Conservation (phyloP, 2,329 filamentous ascomycete species). For the Aspergillus sp. region DNA sequence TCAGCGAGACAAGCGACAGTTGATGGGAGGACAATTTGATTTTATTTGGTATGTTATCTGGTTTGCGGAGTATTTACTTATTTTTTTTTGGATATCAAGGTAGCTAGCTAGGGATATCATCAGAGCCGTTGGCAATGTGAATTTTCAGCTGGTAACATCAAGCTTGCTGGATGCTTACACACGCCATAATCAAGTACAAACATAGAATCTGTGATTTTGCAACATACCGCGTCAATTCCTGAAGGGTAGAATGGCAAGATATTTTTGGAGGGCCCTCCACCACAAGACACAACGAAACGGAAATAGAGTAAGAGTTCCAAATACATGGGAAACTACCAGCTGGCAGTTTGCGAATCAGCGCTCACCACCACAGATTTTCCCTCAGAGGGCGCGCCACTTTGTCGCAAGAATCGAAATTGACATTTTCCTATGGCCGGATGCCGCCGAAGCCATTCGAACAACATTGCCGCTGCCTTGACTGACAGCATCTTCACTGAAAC, state of each 20-base stretch:
- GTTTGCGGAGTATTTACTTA: background rate
- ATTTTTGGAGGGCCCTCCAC: background rate
- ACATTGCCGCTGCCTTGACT: constrained; percentile 19
- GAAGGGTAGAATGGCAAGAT: background rate
- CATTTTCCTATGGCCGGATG: constrained; percentile 16
- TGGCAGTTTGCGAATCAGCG: background rate
- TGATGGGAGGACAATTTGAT: background rate
- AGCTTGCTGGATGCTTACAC: background rate
- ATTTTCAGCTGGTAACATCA: background rate
- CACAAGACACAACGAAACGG: background rate
- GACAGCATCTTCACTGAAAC: constrained; percentile 21
- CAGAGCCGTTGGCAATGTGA: too few relatives aligned
- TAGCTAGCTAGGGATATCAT: background rate
- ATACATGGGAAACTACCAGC: background rate
- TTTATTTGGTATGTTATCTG: background rate
- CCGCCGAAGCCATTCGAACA: constrained; percentile 12
- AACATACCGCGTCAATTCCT: background rate
- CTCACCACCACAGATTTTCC: background rate
- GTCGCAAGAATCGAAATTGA: constrained; percentile 18
- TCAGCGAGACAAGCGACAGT: background rate
- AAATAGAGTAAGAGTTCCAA: background rate
- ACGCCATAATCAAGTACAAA: background rate
- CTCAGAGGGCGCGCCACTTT: background rate
- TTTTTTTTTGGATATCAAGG: background rate
- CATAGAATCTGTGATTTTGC: background rate